Evolutionary conservation across 2,329 filamentous ascomycete genomes (phyloP), one percentile per base, ranked within the genome.

Genomic region (Fusarium albidum): DNA sequence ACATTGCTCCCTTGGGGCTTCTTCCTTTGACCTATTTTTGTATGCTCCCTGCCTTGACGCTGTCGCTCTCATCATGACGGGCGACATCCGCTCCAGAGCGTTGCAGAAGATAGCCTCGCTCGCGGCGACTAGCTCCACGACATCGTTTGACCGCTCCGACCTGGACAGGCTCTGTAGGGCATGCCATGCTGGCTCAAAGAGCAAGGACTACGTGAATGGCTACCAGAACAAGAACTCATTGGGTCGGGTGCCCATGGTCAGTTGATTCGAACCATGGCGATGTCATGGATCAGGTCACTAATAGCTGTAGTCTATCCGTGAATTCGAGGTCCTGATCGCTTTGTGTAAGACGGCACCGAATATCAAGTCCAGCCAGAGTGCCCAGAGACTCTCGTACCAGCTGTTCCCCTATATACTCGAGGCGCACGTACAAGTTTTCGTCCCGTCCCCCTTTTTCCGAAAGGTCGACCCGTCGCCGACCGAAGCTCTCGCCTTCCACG

Each of bases 271-370:
- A 15, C 29, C 26, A 26, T 15, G 14, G 26, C 31, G 29, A 21
- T 7, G 17, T 18, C 32, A 28, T 31, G 25, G 11, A 40, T n/a
- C 44, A 33, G 15, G 17, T 31, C 35, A 40, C 59, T 70, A 61
- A 70, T 50, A 41, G 27, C 52, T 45, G 17, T 70, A 96, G 92
- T 91, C 88, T 46, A 86, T 93, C 47, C 88, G 91, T 67, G 96
- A 99, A 79, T 88, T 96, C 64, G 94, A 99, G 73, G 90, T 96
- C 46, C 82, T 99, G 21, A 77, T 98, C 21, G 92, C 95, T 35
- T 81, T 99, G 21, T 98, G 94, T 79, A 94, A 93, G 75, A 91
- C 94, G 46, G 91, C 93, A 4, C 89, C 92, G 5, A 82, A 86
- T 18, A 81, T 98, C 21, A 82, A 87, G 45, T 87, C 85, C 38